A percentile compares a stretch with the other conserved stretches of the same genome.
phyloP scores from a whole-genome alignment of 2,329 filamentous ascomycete species.

The Xylaria sp. region DNA sequence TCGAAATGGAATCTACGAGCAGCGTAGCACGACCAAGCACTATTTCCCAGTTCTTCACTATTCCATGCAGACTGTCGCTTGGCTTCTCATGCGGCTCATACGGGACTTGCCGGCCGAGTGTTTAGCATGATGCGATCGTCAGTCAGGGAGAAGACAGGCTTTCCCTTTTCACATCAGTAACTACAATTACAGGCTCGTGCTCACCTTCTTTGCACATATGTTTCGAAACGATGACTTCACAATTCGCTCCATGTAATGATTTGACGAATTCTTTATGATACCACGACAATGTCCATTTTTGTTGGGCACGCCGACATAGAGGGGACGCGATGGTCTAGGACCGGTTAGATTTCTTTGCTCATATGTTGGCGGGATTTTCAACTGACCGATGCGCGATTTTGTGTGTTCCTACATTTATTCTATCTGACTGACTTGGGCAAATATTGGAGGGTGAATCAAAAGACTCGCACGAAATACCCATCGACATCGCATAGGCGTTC shows the following conservation, averaged over 20 bases:
- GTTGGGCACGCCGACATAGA: background rate
- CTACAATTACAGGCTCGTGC: background rate
- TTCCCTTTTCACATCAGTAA: slow-evolving; percentile 12
- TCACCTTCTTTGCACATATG: slow-evolving; percentile 8
- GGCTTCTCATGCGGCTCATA: slow-evolving; percentile 7
- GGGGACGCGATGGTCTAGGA: background rate
- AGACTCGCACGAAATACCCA: slow-evolving; percentile 21
- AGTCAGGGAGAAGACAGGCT: slow-evolving; percentile 1
- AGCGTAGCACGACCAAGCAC: background rate
- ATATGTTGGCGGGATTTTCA: background rate
- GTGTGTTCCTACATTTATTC: slow-evolving; percentile 14
- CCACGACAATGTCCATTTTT: slow-evolving; percentile 9
- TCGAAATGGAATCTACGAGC: background rate
- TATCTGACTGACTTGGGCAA: slow-evolving; percentile 16
- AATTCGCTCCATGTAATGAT: slow-evolving; percentile 17
- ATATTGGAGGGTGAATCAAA: slow-evolving; percentile 15
- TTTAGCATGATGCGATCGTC: background rate
- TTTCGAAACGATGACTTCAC: slow-evolving; percentile 5
- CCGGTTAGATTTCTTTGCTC: slow-evolving; percentile 16
- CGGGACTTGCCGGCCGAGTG: background rate
- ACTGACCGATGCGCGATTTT: slow-evolving; percentile 1
- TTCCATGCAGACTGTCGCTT: background rate
- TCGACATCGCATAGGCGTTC: slow-evolving; percentile 10
- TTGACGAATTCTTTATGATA: slow-evolving; percentile 21
- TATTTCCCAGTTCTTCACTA: slow-evolving; percentile 5